Evolutionary conservation across 2,329 filamentous ascomycete species (phyloP), one percentile per base, ranked within the genome.

Genomic region (Ophiocordyceps australis): DNA sequence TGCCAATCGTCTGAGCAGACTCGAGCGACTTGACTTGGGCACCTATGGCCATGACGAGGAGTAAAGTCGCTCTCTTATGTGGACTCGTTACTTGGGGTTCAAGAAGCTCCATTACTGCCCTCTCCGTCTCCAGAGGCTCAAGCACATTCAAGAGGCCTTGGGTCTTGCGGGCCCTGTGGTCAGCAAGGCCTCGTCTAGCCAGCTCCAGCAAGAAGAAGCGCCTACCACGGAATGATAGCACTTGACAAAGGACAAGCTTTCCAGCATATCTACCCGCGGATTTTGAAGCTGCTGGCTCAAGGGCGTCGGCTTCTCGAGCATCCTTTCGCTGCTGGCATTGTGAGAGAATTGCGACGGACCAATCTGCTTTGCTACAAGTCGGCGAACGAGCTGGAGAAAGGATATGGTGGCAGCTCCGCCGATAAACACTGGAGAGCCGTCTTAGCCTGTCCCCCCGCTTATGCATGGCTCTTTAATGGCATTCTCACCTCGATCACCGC

Each of bases 301-400:
- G n/a, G 38, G 32, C 5, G 34, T 30, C 23, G 59, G 52, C 11
- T 51, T 55, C 36, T 68, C 62, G 1, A 66, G 54, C 58, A 67
- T 65, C 19, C 50, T 54, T 27, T 64, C 55, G n/a, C 51, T 55
- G 21, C 52, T 52, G 13, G 55, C 47, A 35, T 55, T 57, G 28
- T 65, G 53, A 0, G 63, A 62, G 36, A 67, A 68, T 11, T 55
- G 50, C 1, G 61, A 65, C 2, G 61, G 60, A 0, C 62, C 63
- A 28, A 65, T 62, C 30, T 64, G 53, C 17, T 57, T 55, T 8
- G 54, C 54, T 33, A 58, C 38, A 3, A 50, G 52, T 9, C 57
- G 48, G 10, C 61, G 52, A 10, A 66, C 46, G 19, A 66, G 52
- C 29, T 68, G 61, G 1, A 70, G 42, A 30, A 70, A 70, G 0